Evolutionary conservation across 78 protist species (phyloP), one percentile per base, ranked within the genome.

Genomic region (Chrysochromulina parva): DNA sequence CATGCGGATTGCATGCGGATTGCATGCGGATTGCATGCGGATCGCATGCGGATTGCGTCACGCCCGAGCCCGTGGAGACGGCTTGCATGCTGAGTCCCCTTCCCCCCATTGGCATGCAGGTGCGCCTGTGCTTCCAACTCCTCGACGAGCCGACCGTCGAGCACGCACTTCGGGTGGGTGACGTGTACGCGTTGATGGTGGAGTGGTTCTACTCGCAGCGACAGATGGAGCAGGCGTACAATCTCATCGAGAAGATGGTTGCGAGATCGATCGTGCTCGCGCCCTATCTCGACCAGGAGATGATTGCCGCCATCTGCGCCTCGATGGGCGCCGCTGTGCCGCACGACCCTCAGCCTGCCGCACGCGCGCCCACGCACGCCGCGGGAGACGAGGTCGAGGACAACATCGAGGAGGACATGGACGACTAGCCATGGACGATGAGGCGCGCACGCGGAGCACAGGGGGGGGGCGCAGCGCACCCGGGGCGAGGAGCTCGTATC

Each of bases 101-200:
- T 38, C 38, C 38, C 38, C 38, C 38, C 0, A 0, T 38, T 38
- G 0, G 38, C 38, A 38, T 38, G 38, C 38, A 38, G 38, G 38
- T 38, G 38, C 38, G 38, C 38, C 38, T 60, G 28, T 91, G 93
- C 58, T 1, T 0, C 2, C 65, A 20, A 55, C 80, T 95, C 26
- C 87, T 93, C 7, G 90, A 93, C 24, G 81, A 55, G 58, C 71
- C 89, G 0, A 89, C 26, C 74, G 3, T 91, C 14, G 92, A 88
- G 54, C 3, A 1, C 6, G 94, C 95, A 22, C 55, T 94, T 17
- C 90, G 96, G 1, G 28, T 78, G 1, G 97, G 97, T 28, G 97
- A 96, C 59, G 85, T 96, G 38, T 96, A 73, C 53, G 96, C 94
- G 47, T 67, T 94, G 52, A 89, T 95, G 26, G 71, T 95, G 7